These are phyloP conservation scores for Kernera saxatilis DNA, from an alignment of 345 rosid species.

Conservation along the genomic window DNA sequence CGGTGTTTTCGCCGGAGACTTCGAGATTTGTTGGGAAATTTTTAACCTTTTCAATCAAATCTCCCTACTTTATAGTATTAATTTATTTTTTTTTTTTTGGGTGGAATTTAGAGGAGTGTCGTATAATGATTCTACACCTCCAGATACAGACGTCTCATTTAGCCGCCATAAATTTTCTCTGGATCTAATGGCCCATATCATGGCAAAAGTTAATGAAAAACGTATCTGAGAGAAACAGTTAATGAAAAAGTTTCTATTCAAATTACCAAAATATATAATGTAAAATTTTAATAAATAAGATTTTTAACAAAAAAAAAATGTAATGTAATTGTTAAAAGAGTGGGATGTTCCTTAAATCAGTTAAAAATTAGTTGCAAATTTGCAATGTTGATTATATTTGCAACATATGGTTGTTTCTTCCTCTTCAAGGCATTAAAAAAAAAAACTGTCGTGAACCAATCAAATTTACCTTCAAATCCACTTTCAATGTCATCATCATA, in stretches of 20 bases:
- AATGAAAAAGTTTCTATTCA: background rate
- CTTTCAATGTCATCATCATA: background rate
- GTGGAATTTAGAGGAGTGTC: slow-evolving; percentile 9
- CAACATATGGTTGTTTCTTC: background rate
- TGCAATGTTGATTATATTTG: background rate
- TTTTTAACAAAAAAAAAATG: too few species aligned
- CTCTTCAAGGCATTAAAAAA: background rate
- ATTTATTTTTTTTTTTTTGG: background rate
- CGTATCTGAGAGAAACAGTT: background rate
- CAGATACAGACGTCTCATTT: background rate
- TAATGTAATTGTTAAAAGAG: background rate
- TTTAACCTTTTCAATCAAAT: background rate
- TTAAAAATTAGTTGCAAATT: background rate
- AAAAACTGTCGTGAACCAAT: background rate
- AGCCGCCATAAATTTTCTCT: background rate
- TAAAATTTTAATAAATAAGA: too few species aligned
- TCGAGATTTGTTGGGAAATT: background rate
- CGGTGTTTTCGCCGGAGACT: background rate
- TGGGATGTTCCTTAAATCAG: background rate
- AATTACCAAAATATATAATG: background rate
- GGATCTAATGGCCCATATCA: background rate
- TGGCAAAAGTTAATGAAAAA: background rate
- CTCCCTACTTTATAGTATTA: background rate
- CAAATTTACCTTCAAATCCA: background rate
- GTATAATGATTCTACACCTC: slow-evolving; percentile 14